Conservation (phyloP, 1,139 yeast genomes). For the Sugiyamaella pinicola region DNA sequence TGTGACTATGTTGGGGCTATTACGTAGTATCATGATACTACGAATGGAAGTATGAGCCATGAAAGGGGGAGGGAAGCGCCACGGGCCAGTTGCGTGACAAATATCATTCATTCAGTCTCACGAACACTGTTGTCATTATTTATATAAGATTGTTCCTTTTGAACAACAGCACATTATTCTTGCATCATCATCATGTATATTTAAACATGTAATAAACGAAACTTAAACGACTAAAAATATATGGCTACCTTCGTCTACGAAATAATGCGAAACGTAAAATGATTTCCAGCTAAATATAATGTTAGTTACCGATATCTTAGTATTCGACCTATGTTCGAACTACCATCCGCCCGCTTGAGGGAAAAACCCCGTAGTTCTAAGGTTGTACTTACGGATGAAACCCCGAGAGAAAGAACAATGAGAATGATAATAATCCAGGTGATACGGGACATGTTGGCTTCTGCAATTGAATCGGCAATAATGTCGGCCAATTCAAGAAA, state of each 20-base stretch:
- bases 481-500: slow-evolving; percentile 91
- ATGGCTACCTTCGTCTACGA: slow-evolving; percentile 19
- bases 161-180: neutral
- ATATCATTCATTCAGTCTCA: neutral
- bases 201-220: neutral
- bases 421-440: slow-evolving; percentile 89
- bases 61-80: no score
- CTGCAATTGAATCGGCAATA: slow-evolving; percentile 91
- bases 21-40: slow-evolving; percentile 72
- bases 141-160: neutral
- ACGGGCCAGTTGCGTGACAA: neutral
- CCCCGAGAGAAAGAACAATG: slow-evolving; percentile 74
- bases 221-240: neutral
- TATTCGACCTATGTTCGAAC: no score
- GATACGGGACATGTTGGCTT: slow-evolving; percentile 84
- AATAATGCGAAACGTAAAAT: slow-evolving; percentile 58
- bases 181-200: slow-evolving; percentile 9
- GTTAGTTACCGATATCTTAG: slow-evolving; percentile 7
- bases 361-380: no score
- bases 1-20: slow-evolving; percentile 81
- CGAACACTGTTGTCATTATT: neutral
- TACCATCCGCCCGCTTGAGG: no score
- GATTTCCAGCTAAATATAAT: slow-evolving; percentile 46
- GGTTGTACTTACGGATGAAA: slow-evolving; percentile 47
- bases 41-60: slow-evolving; percentile 59